Conservation (phyloP, 495 filamentous ascomycete genomes). For the Aspergillus bertholletiae region DNA sequence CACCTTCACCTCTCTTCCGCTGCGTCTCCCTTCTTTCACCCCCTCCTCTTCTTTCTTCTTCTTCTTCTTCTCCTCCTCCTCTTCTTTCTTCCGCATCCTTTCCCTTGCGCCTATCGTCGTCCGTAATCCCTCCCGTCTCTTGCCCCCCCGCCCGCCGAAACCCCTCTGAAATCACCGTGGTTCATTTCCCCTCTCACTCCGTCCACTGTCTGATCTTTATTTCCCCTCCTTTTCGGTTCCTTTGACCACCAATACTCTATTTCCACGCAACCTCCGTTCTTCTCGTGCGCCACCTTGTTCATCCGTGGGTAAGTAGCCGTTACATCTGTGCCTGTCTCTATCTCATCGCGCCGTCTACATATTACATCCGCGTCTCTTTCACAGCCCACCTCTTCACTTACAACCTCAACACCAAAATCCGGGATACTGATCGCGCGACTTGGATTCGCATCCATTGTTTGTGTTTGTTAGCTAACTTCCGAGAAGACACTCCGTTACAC, state of each 20-base stretch:
- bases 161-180: conserved; percentile 8
- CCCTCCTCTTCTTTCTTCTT: conserved; percentile 11
- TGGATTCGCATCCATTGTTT: not conserved
- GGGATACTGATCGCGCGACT: not conserved
- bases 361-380: not conserved
- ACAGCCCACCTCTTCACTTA: conserved; percentile 1
- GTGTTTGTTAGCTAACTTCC: not conserved
- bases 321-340: not conserved
- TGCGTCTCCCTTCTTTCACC: conserved; percentile 15
- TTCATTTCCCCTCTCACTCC: conserved; percentile 5
- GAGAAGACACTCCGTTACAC: not conserved
- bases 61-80: conserved; percentile 17
- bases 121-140: conserved; percentile 27
- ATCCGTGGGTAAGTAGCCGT: not conserved
- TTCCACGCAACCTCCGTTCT: not conserved
- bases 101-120: conserved; percentile 17
- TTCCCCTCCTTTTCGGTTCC: too few relatives aligned
- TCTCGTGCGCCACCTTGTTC: not conserved
- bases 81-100: conserved; percentile 15
- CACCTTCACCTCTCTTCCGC: conserved; percentile 15
- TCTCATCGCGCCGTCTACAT: not conserved
- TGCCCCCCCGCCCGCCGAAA: conserved; percentile 23
- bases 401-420: conserved; percentile 2
- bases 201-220: not conserved
- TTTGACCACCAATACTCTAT: conserved; percentile 1